Conservation (phyloP, 768 basidiomycete genomes). For the Gloeostereum incarnatum region DNA sequence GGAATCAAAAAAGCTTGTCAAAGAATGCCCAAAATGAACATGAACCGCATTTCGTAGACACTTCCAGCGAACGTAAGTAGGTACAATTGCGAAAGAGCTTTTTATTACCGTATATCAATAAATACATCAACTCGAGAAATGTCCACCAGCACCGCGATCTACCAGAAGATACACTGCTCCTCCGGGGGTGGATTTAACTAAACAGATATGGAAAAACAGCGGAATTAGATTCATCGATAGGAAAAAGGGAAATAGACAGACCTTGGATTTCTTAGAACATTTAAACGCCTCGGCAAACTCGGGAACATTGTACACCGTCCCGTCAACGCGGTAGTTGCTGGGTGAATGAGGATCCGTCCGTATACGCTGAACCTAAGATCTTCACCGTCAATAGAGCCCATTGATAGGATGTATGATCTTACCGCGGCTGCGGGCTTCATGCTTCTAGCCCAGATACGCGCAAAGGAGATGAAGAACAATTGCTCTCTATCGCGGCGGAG, state of each 20-base stretch:
- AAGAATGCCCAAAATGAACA: too few species aligned
- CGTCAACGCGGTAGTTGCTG: conserved; percentile 68
- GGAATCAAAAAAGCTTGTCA: too few species aligned
- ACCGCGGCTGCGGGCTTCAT: neutral
- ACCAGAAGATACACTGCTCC: conserved; percentile 71
- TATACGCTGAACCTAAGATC: conserved; percentile 71
- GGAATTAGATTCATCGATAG: neutral
- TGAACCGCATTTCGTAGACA: too few species aligned
- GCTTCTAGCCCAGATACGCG: conserved; percentile 66
- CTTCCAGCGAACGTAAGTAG: too few species aligned
- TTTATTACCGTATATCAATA: neutral
- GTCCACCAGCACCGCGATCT: neutral
- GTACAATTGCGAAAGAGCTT: too few species aligned
- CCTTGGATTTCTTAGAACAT: conserved; percentile 70
- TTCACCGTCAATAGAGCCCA: too few species aligned
- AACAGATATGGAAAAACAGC: conserved; percentile 1
- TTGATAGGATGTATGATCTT: too few species aligned
- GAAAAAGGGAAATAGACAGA: conserved; percentile 19
- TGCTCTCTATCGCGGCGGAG: conserved; percentile 69
- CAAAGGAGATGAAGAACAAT: conserved; percentile 90
- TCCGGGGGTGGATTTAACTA: conserved; percentile 80
- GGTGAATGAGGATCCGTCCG: conserved; percentile 90
- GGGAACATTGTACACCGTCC: conserved; percentile 79
- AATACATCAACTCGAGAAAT: too few species aligned
- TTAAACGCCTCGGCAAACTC: conserved; percentile 86